These are phyloP conservation scores for Neurospora africana DNA, from an alignment of 495 filamentous ascomycete genomes.

Conservation along the genomic window DNA sequence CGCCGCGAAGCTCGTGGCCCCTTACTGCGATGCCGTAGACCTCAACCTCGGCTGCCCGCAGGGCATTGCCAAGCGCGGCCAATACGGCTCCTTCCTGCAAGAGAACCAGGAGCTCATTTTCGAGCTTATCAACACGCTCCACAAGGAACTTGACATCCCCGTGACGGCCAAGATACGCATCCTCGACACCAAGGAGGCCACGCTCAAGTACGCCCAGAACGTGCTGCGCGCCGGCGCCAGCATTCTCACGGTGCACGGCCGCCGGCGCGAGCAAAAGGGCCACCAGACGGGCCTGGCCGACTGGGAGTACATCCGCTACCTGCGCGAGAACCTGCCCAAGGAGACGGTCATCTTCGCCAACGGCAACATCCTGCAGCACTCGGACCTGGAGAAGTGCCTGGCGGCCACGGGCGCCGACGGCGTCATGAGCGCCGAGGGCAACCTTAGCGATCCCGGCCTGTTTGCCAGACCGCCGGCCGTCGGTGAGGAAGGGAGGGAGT, in stretches of 20 bases:
- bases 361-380: constrained; percentile 78
- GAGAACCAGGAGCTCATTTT: constrained; percentile 82
- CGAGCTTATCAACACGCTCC: constrained; percentile 65
- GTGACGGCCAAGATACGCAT: constrained; percentile 94
- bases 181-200: constrained; percentile 74
- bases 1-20: constrained; percentile 64
- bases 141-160: constrained; percentile 60
- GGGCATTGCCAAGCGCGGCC: constrained; percentile 79
- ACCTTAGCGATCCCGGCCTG: constrained; percentile 79
- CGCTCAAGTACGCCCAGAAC: constrained; percentile 79
- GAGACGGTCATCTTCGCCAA: constrained; percentile 95
- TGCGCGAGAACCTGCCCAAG: constrained; percentile 71
- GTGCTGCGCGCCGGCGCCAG: constrained; percentile 83
- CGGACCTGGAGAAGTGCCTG: constrained; percentile 70
- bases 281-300: constrained; percentile 92
- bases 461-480: constrained; percentile 58
- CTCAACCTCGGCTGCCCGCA: constrained; percentile 97
- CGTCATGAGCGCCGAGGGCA: constrained; percentile 93
- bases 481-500: constrained; percentile 59
- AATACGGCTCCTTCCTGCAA: constrained; percentile 90
- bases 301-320: constrained; percentile 71
- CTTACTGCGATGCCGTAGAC: constrained; percentile 90
- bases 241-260: constrained; percentile 85
- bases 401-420: constrained; percentile 81
- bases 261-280: constrained; percentile 84